Conservation (phyloP, 2,329 filamentous ascomycete species). For the Drechslerella stenobrocha region DNA sequence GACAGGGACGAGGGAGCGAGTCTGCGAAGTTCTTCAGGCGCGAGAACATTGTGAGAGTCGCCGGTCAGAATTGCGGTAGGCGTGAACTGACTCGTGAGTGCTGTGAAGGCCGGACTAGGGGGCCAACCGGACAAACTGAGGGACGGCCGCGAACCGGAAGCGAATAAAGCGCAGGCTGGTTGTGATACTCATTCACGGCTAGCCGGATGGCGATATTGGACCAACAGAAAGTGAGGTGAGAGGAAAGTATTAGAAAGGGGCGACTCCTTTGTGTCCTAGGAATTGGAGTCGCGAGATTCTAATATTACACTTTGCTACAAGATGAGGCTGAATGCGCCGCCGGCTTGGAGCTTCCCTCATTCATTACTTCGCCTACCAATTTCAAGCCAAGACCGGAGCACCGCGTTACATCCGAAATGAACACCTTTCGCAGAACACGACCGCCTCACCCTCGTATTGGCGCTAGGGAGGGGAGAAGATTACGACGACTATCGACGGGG, state of each 20-base stretch:
- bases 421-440: slow-evolving; percentile 32
- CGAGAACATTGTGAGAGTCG: slow-evolving; percentile 23
- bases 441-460: slow-evolving; percentile 8
- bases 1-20: slow-evolving; percentile 33
- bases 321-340: slow-evolving; percentile 48
- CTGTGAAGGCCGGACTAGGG: not conserved
- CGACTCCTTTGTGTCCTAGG: slow-evolving; percentile 1
- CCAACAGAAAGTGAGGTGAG: not conserved
- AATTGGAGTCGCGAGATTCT: slow-evolving; percentile 7
- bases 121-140: not conserved
- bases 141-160: not conserved
- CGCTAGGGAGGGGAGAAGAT: no score
- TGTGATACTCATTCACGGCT: not conserved
- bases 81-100: not conserved
- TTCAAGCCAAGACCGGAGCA: slow-evolving; percentile 43
- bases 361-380: slow-evolving; percentile 25
- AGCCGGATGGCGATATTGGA: not conserved
- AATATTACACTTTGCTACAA: slow-evolving; percentile 18
- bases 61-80: not conserved
- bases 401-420: slow-evolving; percentile 38
- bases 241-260: slow-evolving; percentile 1
- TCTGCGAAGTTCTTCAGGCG: slow-evolving; percentile 44
- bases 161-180: not conserved
- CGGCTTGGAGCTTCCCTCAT: slow-evolving; percentile 21
- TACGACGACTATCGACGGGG: not conserved